Conservation (phyloP, 768 basidiomycete species). For the Leccinum subgranulosum region DNA sequence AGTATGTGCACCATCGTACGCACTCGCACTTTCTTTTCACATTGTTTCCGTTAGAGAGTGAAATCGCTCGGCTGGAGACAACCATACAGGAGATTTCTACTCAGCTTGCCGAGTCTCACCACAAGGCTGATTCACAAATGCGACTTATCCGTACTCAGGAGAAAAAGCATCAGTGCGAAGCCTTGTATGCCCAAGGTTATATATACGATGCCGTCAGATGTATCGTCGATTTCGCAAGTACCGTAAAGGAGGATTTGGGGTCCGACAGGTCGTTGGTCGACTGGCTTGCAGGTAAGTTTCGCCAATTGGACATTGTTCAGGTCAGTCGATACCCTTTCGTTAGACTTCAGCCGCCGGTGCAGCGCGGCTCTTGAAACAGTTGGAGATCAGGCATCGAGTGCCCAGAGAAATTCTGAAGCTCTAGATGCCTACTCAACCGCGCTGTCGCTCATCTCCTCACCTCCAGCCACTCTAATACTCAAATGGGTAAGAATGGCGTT, state of each 20-base stretch:
- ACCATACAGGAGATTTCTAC: not conserved
- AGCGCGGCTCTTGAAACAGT: not conserved
- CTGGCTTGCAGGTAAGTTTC: conserved; percentile 8
- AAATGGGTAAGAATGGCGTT: not conserved
- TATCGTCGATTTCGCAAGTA: not conserved
- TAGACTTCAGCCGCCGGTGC: conserved; percentile 6
- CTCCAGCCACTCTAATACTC: not conserved
- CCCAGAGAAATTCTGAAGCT: not conserved
- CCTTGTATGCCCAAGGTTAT: not conserved
- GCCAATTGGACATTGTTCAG: rapidly evolving
- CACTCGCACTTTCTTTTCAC: not conserved
- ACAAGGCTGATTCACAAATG: not conserved
- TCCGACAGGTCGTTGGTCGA: not conserved
- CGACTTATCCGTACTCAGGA: not conserved
- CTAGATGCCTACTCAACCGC: not conserved
- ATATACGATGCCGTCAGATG: not conserved
- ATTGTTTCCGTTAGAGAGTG: not conserved
- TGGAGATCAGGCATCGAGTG: not conserved
- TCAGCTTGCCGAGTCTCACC: not conserved
- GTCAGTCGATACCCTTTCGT: not conserved
- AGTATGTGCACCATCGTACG: not conserved
- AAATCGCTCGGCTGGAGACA: not conserved
- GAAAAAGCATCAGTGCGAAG: conserved; percentile 5
- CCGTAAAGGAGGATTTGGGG: not conserved
- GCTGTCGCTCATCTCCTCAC: not conserved